phyloP scores from a whole-genome alignment of 306 rosid genomes.

The Trifolium fragiferum region DNA sequence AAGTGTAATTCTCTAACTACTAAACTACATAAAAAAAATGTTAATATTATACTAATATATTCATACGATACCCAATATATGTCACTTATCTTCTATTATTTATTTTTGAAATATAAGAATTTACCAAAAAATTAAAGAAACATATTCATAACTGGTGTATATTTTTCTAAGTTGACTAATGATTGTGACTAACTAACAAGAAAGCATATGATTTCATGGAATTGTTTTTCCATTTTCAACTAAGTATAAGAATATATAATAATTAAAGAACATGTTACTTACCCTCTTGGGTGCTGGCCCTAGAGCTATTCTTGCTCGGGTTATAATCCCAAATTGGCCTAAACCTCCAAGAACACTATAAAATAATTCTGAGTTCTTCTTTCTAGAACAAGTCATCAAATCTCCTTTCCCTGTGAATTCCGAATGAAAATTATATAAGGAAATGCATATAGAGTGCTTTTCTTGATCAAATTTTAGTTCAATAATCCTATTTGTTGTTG shows the following conservation, averaged over 20 bases:
- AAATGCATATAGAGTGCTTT: no score
- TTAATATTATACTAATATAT: no score
- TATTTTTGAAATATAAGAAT: neutral
- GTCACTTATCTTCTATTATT: no score
- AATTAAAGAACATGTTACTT: slow-evolving; percentile 24
- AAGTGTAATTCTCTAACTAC: no score
- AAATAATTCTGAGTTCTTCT: slow-evolving; percentile 59
- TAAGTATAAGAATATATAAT: neutral
- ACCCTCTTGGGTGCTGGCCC: slow-evolving; percentile 70
- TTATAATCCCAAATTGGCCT: slow-evolving; percentile 90
- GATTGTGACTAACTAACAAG: slow-evolving; percentile 33
- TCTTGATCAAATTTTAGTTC: no score
- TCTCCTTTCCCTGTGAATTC: slow-evolving; percentile 63
- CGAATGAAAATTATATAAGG: no score
- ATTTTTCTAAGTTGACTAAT: slow-evolving; percentile 21
- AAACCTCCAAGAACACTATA: slow-evolving; percentile 82
- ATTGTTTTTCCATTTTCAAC: neutral
- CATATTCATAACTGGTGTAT: neutral
- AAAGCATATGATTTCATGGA: neutral
- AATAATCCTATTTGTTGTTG: no score
- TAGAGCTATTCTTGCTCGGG: slow-evolving; percentile 85
- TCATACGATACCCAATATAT: no score
- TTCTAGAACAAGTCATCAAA: slow-evolving; percentile 63
- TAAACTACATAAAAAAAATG: no score
- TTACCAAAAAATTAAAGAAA: neutral